These are phyloP conservation scores for Macadamia integrifolia DNA, from an alignment of 164 flowering plant species.

Conservation along the genomic window DNA sequence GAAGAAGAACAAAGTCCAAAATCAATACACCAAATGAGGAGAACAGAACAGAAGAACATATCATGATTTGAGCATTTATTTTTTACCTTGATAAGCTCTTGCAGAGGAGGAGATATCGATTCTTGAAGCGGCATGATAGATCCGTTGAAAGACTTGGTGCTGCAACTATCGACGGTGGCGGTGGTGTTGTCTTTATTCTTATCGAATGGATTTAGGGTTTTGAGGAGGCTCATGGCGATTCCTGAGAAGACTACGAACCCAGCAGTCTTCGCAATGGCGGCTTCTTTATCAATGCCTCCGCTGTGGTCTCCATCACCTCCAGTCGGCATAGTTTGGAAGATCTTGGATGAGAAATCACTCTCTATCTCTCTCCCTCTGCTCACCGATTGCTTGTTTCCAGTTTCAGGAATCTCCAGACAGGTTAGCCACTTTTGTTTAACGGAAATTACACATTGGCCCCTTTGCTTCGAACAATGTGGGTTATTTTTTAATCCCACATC, in stretches of 20 bases:
- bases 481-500: too few species aligned
- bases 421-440: too few species aligned
- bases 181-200: conserved; percentile 7
- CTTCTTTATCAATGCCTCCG: conserved; percentile 8
- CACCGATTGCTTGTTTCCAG: too few species aligned
- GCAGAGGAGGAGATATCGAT: conserved; percentile 8
- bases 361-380: too few species aligned
- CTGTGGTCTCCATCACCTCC: conserved; percentile 6
- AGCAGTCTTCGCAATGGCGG: conserved; percentile 32
- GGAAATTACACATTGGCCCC: too few species aligned
- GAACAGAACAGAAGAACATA: neutral
- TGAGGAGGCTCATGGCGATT: conserved; percentile 43
- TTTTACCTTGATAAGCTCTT: conserved; percentile 18
- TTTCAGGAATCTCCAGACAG: too few species aligned
- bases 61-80: too few species aligned
- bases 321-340: neutral
- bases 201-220: conserved; percentile 30
- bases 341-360: too few species aligned
- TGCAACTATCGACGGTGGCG: neutral
- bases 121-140: neutral
- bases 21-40: neutral
- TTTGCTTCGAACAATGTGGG: too few species aligned
- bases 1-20: neutral
- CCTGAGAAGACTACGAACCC: conserved; percentile 44
- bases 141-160: neutral